Percentiles rank a stretch among this genome's conserved stretches.
Conservation (phyloP, 208 protist genomes). For the Zelonia costaricensis region DNA sequence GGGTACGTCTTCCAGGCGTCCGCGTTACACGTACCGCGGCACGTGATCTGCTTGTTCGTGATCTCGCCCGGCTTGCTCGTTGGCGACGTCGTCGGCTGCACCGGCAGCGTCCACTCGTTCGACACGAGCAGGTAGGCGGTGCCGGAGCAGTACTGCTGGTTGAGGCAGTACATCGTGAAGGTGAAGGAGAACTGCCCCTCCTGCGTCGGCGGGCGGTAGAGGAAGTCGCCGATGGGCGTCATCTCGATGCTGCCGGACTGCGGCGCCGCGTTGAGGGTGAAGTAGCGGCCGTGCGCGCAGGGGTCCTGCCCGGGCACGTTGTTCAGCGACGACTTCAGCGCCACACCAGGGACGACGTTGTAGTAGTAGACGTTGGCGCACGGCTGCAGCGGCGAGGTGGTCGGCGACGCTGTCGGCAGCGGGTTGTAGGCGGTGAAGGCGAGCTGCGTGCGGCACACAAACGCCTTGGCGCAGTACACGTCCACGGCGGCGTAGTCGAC, state of each 20-base stretch:
- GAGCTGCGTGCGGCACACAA: constrained; percentile 55
- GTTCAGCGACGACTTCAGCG: constrained; percentile 61
- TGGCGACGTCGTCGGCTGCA: constrained; percentile 24
- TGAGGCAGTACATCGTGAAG: constrained; percentile 78
- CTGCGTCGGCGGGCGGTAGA: constrained; percentile 46
- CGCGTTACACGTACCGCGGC: constrained; percentile 67
- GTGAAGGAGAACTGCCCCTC: constrained; percentile 53
- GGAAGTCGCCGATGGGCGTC: constrained; percentile 66
- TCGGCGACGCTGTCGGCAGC: constrained; percentile 16
- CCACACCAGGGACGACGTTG: constrained; percentile 40
- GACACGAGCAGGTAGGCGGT: constrained; percentile 71
- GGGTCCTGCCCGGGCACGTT: constrained; percentile 56
- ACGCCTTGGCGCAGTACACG: constrained; percentile 55
- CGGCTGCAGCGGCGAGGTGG: constrained; percentile 33
- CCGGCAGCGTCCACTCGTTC: constrained; percentile 40
- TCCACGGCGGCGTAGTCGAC: constrained; percentile 54
- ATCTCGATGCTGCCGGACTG: constrained; percentile 50
- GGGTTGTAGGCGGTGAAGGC: constrained; percentile 52
- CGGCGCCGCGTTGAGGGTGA: constrained; percentile 48
- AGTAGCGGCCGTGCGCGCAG: constrained; percentile 74
- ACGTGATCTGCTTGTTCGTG: constrained; percentile 68
- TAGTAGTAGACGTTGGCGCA: constrained; percentile 87
- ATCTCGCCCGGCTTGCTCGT: constrained; percentile 22
- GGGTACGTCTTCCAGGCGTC: constrained; percentile 77
- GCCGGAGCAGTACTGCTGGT: constrained; percentile 55